Conservation (phyloP, 1,139 yeast species). For the Yamadazyma triangularis region DNA sequence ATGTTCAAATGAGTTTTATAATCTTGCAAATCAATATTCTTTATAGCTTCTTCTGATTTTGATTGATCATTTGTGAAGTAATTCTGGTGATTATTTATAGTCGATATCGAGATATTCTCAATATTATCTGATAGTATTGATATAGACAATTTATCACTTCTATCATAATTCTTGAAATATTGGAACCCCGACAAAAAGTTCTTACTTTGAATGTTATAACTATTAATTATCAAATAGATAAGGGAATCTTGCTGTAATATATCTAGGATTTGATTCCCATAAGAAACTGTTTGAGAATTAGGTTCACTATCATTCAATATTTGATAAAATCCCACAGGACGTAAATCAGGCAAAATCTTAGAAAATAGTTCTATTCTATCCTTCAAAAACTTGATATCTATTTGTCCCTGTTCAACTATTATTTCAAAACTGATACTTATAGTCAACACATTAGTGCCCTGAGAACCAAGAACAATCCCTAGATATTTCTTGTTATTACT, state of each 20-base stretch:
- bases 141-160: neutral
- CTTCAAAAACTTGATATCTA: constrained; percentile 22
- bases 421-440: constrained; percentile 28
- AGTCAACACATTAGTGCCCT: too few relatives aligned
- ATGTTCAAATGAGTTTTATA: neutral
- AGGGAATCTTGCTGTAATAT: neutral
- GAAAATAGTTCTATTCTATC: constrained; percentile 24
- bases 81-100: constrained; percentile 1
- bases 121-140: constrained; percentile 9
- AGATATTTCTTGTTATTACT: too few relatives aligned
- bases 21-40: neutral
- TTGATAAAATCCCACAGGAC: constrained; percentile 26
- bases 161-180: neutral
- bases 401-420: constrained; percentile 6
- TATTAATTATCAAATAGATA: constrained; percentile 1
- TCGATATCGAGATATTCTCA: constrained; percentile 9
- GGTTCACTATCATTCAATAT: constrained; percentile 8
- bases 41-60: constrained; percentile 1
- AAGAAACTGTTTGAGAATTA: constrained; percentile 7
- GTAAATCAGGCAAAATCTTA: constrained; percentile 22
- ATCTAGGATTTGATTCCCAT: neutral
- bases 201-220: neutral
- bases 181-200: neutral
- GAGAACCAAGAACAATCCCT: too few relatives aligned
- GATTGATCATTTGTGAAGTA: constrained; percentile 1